Conservation (phyloP, 257 asterid species). For the Nyctanthes arbortristis region DNA sequence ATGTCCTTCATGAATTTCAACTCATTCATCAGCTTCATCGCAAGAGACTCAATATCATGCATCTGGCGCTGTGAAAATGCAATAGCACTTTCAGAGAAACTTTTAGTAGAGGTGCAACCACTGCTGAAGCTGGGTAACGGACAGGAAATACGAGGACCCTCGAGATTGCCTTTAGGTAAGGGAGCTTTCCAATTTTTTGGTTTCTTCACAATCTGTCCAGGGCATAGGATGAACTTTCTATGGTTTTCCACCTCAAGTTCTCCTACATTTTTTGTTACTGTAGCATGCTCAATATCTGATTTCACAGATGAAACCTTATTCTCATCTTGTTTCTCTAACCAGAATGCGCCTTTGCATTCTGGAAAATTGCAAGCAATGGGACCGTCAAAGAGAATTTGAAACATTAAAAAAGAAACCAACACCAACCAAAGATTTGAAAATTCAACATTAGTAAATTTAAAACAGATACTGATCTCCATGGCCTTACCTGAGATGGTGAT, state of each 20-base stretch:
- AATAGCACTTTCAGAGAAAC: constrained; percentile 77
- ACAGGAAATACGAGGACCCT: constrained; percentile 67
- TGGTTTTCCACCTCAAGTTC: constrained; percentile 31
- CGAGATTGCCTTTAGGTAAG: constrained; percentile 52
- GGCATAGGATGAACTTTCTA: constrained; percentile 37
- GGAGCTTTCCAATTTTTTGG: constrained; percentile 22
- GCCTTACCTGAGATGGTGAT: background rate
- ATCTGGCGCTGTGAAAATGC: constrained; percentile 89
- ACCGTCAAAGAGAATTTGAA: constrained; percentile 21
- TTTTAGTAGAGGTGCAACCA: constrained; percentile 65
- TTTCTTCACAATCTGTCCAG: constrained; percentile 43
- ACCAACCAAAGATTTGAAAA: background rate
- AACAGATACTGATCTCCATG: background rate
- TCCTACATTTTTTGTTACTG: constrained; percentile 29
- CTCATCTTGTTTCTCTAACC: constrained; percentile 35
- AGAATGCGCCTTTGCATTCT: constrained; percentile 51
- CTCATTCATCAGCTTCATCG: constrained; percentile 71
- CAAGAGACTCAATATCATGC: constrained; percentile 81
- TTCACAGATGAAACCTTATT: constrained; percentile 33
- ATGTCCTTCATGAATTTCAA: constrained; percentile 84
- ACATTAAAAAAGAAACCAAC: constrained; percentile 17
- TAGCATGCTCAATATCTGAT: constrained; percentile 32
- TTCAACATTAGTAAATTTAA: background rate
- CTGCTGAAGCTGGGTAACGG: constrained; percentile 61
- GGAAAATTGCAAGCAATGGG: constrained; percentile 32